Percentiles rank a stretch among this genome's conserved stretches.
phyloP scores from a whole-genome alignment of 2,329 filamentous ascomycete species.

The Lachnellula cervina region DNA sequence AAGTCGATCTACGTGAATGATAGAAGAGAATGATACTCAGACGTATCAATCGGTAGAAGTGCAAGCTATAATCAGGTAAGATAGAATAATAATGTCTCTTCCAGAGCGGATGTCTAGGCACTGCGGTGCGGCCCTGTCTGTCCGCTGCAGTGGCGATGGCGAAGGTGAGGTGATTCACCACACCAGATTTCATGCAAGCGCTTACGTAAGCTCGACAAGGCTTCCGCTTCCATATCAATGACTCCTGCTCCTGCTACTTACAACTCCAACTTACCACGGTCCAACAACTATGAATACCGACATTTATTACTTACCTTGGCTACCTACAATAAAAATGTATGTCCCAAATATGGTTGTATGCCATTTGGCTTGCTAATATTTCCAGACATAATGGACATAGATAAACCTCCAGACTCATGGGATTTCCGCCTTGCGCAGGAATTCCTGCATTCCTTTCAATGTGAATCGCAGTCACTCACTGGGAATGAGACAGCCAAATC shows the following conservation, averaged over 20 bases:
- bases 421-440: neutral
- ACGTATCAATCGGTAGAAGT: no score
- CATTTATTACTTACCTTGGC: neutral
- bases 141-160: no score
- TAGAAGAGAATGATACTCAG: no score
- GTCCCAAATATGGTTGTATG: neutral
- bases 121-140: no score
- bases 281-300: neutral
- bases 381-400: neutral
- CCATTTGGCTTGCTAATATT: neutral
- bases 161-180: no score
- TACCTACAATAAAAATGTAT: neutral
- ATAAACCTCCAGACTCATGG: neutral
- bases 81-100: no score
- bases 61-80: no score
- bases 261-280: neutral
- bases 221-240: neutral
- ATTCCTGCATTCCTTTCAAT: neutral
- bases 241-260: neutral
- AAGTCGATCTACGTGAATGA: no score
- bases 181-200: neutral
- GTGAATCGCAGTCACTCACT: neutral
- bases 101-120: no score
- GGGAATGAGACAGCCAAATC: neutral
- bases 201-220: neutral